Base-by-base conservation (phyloP, 2,329 filamentous ascomycete species). In the Aureobasidium lini region DNA sequence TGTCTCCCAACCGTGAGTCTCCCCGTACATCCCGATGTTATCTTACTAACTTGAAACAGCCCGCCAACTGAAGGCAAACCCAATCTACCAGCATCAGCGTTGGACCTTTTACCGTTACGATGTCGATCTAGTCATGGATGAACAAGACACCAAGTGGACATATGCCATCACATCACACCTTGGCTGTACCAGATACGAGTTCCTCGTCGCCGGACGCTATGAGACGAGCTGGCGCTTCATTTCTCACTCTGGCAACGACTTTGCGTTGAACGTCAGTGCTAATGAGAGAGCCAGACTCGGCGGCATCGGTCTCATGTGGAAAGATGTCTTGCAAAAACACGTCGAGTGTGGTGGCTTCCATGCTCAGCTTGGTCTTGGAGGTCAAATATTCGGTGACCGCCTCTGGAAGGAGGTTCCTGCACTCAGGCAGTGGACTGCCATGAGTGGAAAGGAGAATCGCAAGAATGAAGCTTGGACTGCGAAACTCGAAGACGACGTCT, bases 101-200 rank as follows among this genome's bases (percentile, higher is more conserved):
- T 99, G 92, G 92, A 87, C 87, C 11, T 99, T 99, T 71, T 96
- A 95, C 75, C 89, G 92, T 69, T 99, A 99, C 69, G 91, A 96
- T 63, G 74, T 97, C 59, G 89, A 96, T 62, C 74, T 99, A 48
- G 85, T 84, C 62, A 99, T 99, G 94, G 86, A 88, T 36, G 92
- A 97, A 15, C 81, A 80, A 29, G 82, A 84, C 32, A 88, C 90
- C 0, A 88, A 94, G 69, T 99, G 94, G 94, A 99, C 94, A 0
- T 99, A 99, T 70, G 94, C 94, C 1, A 92, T 99, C 54, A 99
- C 94, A 0, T 97, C 94, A 1, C 92, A 97, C 69, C 79, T 97
- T 18, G 94, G 94, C 36, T 99, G 94, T 75, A 97, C 94, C n/a
- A 84, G 94, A 29, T 99, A 97, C 72, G 94, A 99, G 69, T 99